Base-by-base conservation (phyloP, 257 asterid genomes). In the Solanum habrochaites region DNA sequence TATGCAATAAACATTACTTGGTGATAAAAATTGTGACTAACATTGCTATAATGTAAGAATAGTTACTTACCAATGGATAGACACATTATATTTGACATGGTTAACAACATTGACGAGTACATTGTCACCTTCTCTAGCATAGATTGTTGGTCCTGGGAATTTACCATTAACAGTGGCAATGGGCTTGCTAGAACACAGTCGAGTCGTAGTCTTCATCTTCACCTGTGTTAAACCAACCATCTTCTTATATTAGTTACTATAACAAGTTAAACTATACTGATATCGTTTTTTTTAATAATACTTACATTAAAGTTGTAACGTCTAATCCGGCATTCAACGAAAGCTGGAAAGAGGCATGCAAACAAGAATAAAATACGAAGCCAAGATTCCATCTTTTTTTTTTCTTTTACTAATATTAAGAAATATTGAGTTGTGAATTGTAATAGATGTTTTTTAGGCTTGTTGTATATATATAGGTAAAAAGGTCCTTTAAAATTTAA, bases 71-170 rank as follows among this genome's bases (percentile, higher is more conserved):
- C 98, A 93, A 32, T 94, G 96, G 73, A 94, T 92, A 69, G 98
- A 90, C 27, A 94, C 93, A 47, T 94, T 94, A 87, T 92, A 94
- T 71, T 92, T 88, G 88, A 92, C 95, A 23, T 91, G 92, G 74
- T 94, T 94, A 90, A 94, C 90, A 87, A 94, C 98, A 62, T 89
- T 86, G 83, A 94, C 82, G 70, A 92, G 92, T 69, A 94, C 89
- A 0, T 87, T 94, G 82, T 94, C 98, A 70, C 89, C 98, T 80
- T 80, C 85, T 43, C 85, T 80, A 9, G 98, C 98, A 39, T 92
- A 93, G 85, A 94, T 82, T 0, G 98, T 94, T 52, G 98, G 98
- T 8, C 98, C 98, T 9, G 98, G 96, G 83, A 91, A 93, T 58
- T 91, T 92, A 6, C 95, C 98, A 35, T 94, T 94, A 27, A 93